A percentile compares a stretch with the other conserved stretches of the same genome.
Evolutionary conservation across 2,329 filamentous ascomycete species (phyloP).

Genomic region (Penicillium sp.): DNA sequence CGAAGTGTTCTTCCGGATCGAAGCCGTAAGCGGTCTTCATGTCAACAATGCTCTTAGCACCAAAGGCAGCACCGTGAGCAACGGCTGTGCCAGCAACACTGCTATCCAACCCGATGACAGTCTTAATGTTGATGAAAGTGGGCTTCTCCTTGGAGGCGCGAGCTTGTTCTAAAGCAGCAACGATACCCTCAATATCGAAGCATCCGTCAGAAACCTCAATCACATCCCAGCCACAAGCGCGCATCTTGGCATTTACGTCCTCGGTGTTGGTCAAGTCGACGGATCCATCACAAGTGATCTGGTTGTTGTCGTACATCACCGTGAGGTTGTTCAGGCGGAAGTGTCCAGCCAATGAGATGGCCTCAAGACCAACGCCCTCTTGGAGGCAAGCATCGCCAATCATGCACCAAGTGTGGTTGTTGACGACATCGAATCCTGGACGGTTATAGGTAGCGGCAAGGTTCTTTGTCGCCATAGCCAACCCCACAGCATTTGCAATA

Average conservation of each 20-base stretch:
- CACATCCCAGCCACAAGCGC: slow-evolving; percentile 59
- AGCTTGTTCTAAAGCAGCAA: slow-evolving; percentile 50
- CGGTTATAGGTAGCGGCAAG: slow-evolving; percentile 57
- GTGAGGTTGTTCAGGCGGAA: slow-evolving; percentile 57
- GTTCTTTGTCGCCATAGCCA: slow-evolving; percentile 61
- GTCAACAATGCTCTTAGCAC: slow-evolving; percentile 55
- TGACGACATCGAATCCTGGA: slow-evolving; percentile 51
- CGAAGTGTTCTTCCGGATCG: slow-evolving; percentile 52
- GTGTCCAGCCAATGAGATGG: slow-evolving; percentile 58
- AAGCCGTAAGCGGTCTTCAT: slow-evolving; percentile 57
- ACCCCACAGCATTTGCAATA: slow-evolving; percentile 61
- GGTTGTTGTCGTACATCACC: slow-evolving; percentile 62
- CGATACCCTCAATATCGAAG: slow-evolving; percentile 53
- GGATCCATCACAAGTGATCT: slow-evolving; percentile 59
- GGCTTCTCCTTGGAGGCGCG: slow-evolving; percentile 52
- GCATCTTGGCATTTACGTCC: slow-evolving; percentile 60
- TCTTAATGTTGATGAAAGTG: slow-evolving; percentile 60
- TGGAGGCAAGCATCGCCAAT: slow-evolving; percentile 60
- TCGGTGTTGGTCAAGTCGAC: slow-evolving; percentile 57
- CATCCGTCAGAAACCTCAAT: slow-evolving; percentile 57
- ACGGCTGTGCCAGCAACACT: slow-evolving; percentile 49
- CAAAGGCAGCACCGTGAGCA: slow-evolving; percentile 62
- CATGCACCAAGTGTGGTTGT: slow-evolving; percentile 59
- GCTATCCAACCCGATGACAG: slow-evolving; percentile 58
- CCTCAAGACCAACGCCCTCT: slow-evolving; percentile 59